Conservation (phyloP, 148 eudicot genomes). For the Persicaria maculosa region DNA sequence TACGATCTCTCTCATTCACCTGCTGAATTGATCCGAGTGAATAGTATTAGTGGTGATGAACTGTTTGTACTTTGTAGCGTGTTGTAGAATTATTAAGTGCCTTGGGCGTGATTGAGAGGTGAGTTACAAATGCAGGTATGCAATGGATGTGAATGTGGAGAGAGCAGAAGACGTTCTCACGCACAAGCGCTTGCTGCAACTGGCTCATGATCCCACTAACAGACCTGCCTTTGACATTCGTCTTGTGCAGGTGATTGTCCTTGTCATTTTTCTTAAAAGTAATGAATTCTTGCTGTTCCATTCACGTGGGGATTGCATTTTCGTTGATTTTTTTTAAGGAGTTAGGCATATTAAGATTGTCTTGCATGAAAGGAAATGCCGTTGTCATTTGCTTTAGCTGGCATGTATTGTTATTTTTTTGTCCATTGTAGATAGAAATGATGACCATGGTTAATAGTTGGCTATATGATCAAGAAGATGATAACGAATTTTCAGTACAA, state of each 20-base stretch:
- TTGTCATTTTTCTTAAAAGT: neutral
- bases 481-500: neutral
- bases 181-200: slow-evolving; percentile 63
- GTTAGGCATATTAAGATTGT: neutral
- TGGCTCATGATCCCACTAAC: slow-evolving; percentile 77
- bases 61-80: neutral
- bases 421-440: neutral
- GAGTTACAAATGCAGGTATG: slow-evolving; percentile 53
- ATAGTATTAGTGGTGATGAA: slow-evolving; percentile 6
- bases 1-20: neutral
- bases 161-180: slow-evolving; percentile 94
- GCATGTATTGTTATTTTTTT: neutral
- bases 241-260: slow-evolving; percentile 68
- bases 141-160: slow-evolving; percentile 95
- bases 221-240: slow-evolving; percentile 89
- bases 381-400: neutral
- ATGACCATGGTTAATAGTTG: neutral
- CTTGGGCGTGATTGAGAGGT: neutral
- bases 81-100: neutral
- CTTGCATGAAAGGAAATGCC: neutral
- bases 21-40: neutral
- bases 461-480: neutral
- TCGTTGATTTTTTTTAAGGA: neutral
- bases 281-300: neutral
- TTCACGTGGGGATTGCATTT: neutral